Base-by-base conservation (phyloP, 768 basidiomycete species). In the Leccinum truebloodii region DNA sequence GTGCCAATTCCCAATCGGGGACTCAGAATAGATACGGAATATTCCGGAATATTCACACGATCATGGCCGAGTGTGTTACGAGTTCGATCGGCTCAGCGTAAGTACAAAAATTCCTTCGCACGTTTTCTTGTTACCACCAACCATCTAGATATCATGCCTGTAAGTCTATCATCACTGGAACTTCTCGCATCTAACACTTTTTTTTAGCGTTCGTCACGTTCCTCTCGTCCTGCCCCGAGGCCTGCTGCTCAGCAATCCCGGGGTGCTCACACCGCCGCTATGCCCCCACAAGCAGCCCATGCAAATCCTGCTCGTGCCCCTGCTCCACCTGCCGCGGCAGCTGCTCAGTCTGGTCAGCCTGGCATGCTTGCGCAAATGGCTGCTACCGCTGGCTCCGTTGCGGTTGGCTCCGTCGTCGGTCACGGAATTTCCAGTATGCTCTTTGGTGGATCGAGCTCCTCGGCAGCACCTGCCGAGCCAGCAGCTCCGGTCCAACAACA, bases 351-450 rank as follows among this genome's bases (percentile, higher is more conserved):
- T 1, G 69, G 79, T 61, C 78, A 82, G 62, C 92, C 92, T 1
- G 92, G 92, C 14, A 79, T 94, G 82, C 58, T 94, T 18, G 81
- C 85, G 0, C 89, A 91, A 69, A 94, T 94, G 90, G 92, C 92
- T 57, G 89, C 91, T 6, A 93, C 94, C 6, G 94, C 93, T 28
- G 94, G 93, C 62, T 91, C 90, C 59, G 93, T 95, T 54, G 94
- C 93, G 6, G 79, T 92, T 53, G 94, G 94, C 26, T 94, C 91
- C 8, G 88, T 87, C 58, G 84, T 96, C 63, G 94, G 93, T 50
- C 94, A 96, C 71, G 94, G 94, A n/a, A 71, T 96, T 64, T 93
- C 91, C 46, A 83, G 75, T 73, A 93, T 95, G 92, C 84, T 95
- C 61, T 96, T 95, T 67, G 94, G 94, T 52, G 86, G 90, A 59